Evolutionary conservation across 2,329 filamentous ascomycete species (phyloP), one percentile per base, ranked within the genome.

Genomic region (Furcasterigmium sp.): DNA sequence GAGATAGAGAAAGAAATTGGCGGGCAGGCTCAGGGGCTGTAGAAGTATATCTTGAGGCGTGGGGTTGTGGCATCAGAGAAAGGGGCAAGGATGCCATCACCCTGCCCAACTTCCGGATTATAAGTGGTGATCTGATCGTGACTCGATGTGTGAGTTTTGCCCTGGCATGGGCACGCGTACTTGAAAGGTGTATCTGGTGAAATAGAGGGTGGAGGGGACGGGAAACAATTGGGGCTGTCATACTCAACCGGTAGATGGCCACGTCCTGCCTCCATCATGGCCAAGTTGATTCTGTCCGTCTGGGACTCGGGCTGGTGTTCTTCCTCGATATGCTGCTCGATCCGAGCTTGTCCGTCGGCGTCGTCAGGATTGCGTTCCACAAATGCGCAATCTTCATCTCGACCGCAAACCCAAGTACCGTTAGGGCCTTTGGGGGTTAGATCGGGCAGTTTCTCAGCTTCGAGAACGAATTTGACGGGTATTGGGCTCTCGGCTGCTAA

Each of bases 341-440:
- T 83, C 9, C 77, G 62, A 5, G 69, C 63, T 46, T 78, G 73
- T 19, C 76, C 77, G 1, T 72, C 68, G 3, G 72, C 62, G 34
- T 75, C 69, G 36, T 79, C 74, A n/a, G 78, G 79, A 3, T 72
- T 73, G 47, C 82, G 81, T 10, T 87, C 78, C 32, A 82, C 70
- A 51, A 81, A 81, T 29, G 65, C 65, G 54, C 85, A 89, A 19
- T 75, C 80, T 10, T 80, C 76, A 47, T 84, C 72, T 17, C 36
- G 29, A 5, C 75, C 73, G 53, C 85, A 89, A 1, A 66, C 67
- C 84, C 84, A 89, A 0, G 79, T 80, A 42, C 82, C 76, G 46
- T 80, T 71, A 0, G 79, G 76, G 0, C 78, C 81, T 26, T 70
- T 67, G 1, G 78, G 70, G 3, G 58, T 61, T 8, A 65, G 63